Conservation (phyloP, 176 grass and related monocot species). For the Carex scoparia region DNA sequence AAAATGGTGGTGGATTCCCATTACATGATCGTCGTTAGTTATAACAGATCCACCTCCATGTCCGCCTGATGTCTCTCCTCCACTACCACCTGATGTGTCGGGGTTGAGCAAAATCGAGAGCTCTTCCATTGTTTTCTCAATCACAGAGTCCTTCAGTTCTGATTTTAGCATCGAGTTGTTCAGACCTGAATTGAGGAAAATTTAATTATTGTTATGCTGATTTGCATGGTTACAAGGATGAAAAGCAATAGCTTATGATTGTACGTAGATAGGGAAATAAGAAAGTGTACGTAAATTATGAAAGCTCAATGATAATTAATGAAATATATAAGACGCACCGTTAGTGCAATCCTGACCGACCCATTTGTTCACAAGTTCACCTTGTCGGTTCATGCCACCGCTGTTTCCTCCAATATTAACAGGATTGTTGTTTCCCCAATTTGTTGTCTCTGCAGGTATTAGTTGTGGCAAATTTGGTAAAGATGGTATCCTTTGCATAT, state of each 20-base stretch:
- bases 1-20: constrained; percentile 45
- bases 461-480: constrained; percentile 23
- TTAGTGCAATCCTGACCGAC: constrained; percentile 4
- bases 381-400: constrained; percentile 18
- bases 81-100: constrained; percentile 1
- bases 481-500: constrained; percentile 21
- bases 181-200: neutral
- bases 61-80: constrained; percentile 38
- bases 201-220: neutral
- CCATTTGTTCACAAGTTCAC: neutral
- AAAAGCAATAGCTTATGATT: neutral
- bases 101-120: constrained; percentile 11
- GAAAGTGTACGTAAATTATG: neutral
- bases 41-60: constrained; percentile 36
- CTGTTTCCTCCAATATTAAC: constrained; percentile 10
- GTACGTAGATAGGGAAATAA: neutral
- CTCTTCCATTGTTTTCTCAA: constrained; percentile 22
- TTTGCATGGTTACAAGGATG: neutral
- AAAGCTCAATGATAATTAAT: neutral
- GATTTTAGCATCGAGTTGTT: constrained; percentile 7
- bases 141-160: constrained; percentile 5
- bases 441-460: neutral
- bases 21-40: constrained; percentile 40
- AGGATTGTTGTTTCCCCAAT: constrained; percentile 11
- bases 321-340: neutral